Evolutionary conservation across 225 moss, liverwort and hornwort species (phyloP), one percentile per base, ranked within the genome.

Genomic region (Climacium dendroides): DNA sequence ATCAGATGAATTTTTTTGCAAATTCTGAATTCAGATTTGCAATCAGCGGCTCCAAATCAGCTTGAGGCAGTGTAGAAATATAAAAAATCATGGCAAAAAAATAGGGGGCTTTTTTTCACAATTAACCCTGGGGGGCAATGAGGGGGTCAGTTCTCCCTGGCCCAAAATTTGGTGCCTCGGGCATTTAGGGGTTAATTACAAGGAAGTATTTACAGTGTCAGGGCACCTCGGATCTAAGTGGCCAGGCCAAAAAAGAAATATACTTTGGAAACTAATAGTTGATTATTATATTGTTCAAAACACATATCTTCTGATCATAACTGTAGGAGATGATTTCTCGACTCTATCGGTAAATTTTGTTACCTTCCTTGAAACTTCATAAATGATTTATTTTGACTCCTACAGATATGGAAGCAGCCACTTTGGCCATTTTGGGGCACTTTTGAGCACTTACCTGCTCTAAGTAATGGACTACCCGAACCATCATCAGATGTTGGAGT

Each of bases 401-500:
- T 77, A 52, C 37, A 85, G 29, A 63, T 74, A 19, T 16, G 37
- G 85, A 85, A 63, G 61, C 50, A 85, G 37, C 4, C 37, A 24
- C 20, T 62, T 50, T 37, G 52, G 50, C 35, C 30, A 62, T 50
- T 76, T 37, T n/a, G n/a, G 29, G 29, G 16, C 52, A 85, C 29
- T 37, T 34, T 84, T 52, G 52, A 53, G 76, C 62, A 39, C 53
- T 54, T 89, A 93, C 94, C 94, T 87, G 94, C 60, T 94, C 92
- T 90, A 47, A 35, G 77, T 84, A 84, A 66, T 72, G 90, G 45
- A 79, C 78, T 79, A 90, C 82, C 86, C 23, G 90, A 92, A 52
- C 86, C 65, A 89, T 94, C 95, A 59, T 90, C 95, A 87, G 91
- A 91, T 32, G 89, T 63, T 39, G 85, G 85, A 83, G 86, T 89